Evolutionary conservation across 805 yeast species (phyloP).

Genomic region (Ogataea populi-albae): DNA sequence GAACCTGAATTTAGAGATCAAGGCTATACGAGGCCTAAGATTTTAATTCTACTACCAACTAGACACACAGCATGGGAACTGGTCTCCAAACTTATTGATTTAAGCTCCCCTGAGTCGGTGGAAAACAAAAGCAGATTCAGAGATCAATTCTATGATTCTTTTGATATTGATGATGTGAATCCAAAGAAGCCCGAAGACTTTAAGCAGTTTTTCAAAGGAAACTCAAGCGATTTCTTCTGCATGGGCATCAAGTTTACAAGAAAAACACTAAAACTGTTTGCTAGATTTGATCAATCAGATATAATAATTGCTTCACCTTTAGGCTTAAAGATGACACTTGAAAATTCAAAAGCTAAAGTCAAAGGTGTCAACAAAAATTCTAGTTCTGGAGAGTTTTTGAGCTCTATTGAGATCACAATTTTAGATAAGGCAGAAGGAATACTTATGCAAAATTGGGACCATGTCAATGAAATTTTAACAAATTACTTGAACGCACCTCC

Average conservation of each 20-base stretch:
- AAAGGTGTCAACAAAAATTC: conserved; percentile 42
- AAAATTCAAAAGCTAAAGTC: conserved; percentile 37
- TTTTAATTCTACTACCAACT: conserved; percentile 78
- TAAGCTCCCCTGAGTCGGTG: conserved; percentile 68
- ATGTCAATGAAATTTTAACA: conserved; percentile 61
- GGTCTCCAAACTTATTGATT: conserved; percentile 55
- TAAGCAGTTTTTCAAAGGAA: conserved; percentile 76
- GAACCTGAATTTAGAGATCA: conserved; percentile 80
- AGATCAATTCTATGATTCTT: conserved; percentile 59
- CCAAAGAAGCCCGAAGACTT: conserved; percentile 80
- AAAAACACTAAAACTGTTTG: conserved; percentile 77
- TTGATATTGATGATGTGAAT: conserved; percentile 29
- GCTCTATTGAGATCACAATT: conserved; percentile 80
- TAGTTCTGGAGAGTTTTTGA: conserved; percentile 66
- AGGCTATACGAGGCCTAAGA: conserved; percentile 93
- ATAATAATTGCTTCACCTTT: conserved; percentile 88
- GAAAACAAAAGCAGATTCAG: conserved; percentile 79
- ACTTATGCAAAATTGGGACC: conserved; percentile 92
- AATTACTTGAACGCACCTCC: conserved; percentile 77
- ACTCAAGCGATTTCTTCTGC: conserved; percentile 87
- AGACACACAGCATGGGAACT: conserved; percentile 72
- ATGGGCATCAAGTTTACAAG: conserved; percentile 89
- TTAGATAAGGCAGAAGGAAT: conserved; percentile 83
- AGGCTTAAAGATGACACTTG: conserved; percentile 78
- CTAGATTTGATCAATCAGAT: conserved; percentile 83